Evolutionary conservation across 441 rosid genomes (phyloP), one percentile per base, ranked within the genome.

Genomic region (Bruguiera hainesii): DNA sequence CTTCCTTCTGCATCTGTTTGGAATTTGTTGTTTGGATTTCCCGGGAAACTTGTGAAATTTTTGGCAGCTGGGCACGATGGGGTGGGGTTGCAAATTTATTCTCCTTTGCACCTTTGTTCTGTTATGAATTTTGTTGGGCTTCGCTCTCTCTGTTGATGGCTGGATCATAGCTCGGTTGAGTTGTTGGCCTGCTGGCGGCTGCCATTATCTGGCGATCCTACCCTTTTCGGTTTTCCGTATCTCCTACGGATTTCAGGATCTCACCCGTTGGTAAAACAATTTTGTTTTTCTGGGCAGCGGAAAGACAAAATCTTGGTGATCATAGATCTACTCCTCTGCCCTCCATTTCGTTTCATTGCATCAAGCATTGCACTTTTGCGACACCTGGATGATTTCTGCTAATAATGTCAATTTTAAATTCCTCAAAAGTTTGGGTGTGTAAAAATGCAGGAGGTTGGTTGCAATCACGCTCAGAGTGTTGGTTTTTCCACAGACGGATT

Each of bases 401-500:
- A 51, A 35, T 59, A 20, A 25, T 51, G n/a, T 4, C 48, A 42
- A 42, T 11, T 42, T 42, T 42, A 42, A 42, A 53, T 20, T 53
- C 16, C 28, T 53, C 58, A 10, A 9, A 53, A 3, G 9, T 53
- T 53, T 23, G 16, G 58, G 16, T 42, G 28, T 10, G 28, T 53
- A 20, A 26, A 21, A 64, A 15, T 75, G 66, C 66, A 94, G 97
- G 98, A 94, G 71, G 94, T 94, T 80, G 97, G 93, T 60, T 79
- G 97, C 81, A 94, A 94, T 73, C 97, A 94, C 78, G 96, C 89
- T 56, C 98, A 94, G 73, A 83, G 87, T 79, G 85, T 94, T 80
- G 99, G 99, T 28, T 94, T 85, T 80, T 94, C 98, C 2, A 91
- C 90, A 0, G 96, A 89, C 83, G 99, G 99, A 30, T 91, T 94